Base-by-base conservation (phyloP, 108 stramenopile genomes). In the Epipyxis sp. region DNA sequence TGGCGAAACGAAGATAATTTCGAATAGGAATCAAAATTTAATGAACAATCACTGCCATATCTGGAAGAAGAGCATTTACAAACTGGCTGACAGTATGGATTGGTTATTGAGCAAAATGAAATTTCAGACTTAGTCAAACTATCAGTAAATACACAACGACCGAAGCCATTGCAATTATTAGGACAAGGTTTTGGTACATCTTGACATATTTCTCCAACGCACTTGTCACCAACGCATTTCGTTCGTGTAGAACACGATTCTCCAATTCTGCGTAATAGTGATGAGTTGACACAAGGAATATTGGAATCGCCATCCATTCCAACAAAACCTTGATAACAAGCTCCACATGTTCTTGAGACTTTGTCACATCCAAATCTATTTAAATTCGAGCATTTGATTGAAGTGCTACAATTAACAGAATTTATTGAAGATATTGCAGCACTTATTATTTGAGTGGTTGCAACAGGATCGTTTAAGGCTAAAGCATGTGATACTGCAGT, bases 21-120 rank as follows among this genome's bases (percentile, higher is more conserved):
- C 6, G 25, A 6, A 35, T 29, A 65, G 3, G 3, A 32, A 65
- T 32, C 6, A 25, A 16, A 32, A 10, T 16, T 32, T 10, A 35
- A 25, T 6, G 61, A 65, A 32, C 61, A 65, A 37, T 65, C 61
- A 10, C 35, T 29, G 61, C 61, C 61, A 37, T 65, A 65, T 29
- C 10, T 6, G 13, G 30, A 16, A 37, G 30, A 6, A 3, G 6
- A 32, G 61, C 61, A 65, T 6, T 6, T 6, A 25, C 61, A 65
- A 32, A 32, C 25, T 3, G 25, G 30, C 6, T 32, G 30, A 32
- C 61, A 65, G 34, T 29, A 32, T 10, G 61, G 34, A 37, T 65
- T 32, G 61, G 20, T 37, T 10, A 32, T 32, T 16, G 61, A 16
- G 34, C 61, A 65, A 10, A 6, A 65, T 13, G 34, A 37, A 6